Evolutionary conservation across 2,329 filamentous ascomycete genomes (phyloP).

Genomic region (Nemania abortiva): DNA sequence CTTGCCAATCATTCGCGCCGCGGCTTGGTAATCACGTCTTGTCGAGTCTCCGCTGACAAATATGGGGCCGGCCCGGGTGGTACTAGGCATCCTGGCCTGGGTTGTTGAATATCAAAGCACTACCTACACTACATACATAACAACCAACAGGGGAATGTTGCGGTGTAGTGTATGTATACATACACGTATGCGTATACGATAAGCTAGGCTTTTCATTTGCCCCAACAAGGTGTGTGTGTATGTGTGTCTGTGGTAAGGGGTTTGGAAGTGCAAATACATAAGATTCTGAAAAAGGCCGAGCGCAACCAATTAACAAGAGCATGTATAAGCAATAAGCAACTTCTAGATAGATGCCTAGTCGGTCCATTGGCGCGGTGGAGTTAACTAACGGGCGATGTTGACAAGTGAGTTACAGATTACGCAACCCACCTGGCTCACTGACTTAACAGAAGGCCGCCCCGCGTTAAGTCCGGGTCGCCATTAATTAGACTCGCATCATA

Average conservation of each 20-base stretch:
- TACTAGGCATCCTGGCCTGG: not conserved
- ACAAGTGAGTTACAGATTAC: conserved; percentile 6
- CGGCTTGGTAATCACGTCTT: conserved; percentile 23
- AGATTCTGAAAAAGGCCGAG: not conserved
- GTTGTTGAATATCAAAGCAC: not conserved
- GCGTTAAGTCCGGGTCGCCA: not conserved
- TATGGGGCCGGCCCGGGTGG: conserved; percentile 23
- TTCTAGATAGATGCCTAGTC: no score
- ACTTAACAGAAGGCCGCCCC: not conserved
- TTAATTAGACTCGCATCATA: not conserved
- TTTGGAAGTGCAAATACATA: no score
- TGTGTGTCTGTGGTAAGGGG: not conserved
- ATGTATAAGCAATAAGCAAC: not conserved
- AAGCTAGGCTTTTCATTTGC: not conserved
- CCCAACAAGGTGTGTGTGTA: not conserved
- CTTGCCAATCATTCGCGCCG: not conserved
- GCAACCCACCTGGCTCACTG: not conserved
- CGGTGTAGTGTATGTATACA: not conserved
- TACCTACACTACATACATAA: no score
- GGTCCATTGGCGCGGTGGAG: not conserved
- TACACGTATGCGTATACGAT: not conserved
- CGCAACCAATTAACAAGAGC: not conserved
- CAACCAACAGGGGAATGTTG: conserved; percentile 2
- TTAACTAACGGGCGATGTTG: not conserved
- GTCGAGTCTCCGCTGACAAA: conserved; percentile 29